phyloP scores from a whole-genome alignment of 768 basidiomycete genomes.

The Lentinula raphanica region DNA sequence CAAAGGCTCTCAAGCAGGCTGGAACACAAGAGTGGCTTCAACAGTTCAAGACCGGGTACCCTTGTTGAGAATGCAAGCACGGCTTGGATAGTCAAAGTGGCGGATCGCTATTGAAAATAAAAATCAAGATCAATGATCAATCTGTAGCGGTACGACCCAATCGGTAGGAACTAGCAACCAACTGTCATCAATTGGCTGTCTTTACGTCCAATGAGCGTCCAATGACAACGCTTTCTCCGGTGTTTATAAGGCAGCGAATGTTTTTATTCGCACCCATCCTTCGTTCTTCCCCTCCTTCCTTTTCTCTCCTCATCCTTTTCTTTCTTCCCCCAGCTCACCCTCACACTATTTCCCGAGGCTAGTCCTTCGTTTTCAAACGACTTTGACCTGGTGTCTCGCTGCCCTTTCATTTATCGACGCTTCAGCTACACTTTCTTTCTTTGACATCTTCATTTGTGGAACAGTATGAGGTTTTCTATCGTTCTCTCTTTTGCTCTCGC shows the following conservation, averaged over 20 bases:
- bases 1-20: too few species aligned
- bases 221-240: not conserved
- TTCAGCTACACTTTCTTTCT: conserved; percentile 8
- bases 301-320: not conserved
- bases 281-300: not conserved
- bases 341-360: conserved; percentile 6
- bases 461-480: conserved; percentile 25
- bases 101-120: too few species aligned
- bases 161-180: not conserved
- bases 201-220: not conserved
- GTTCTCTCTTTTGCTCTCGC: conserved; percentile 22
- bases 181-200: not conserved
- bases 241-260: not conserved
- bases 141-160: not conserved
- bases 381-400: conserved; percentile 17
- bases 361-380: conserved; percentile 10
- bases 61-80: too few species aligned
- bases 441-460: conserved; percentile 11
- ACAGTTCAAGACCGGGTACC: too few species aligned
- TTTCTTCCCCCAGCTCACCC: not conserved
- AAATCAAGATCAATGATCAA: too few species aligned
- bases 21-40: too few species aligned
- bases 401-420: conserved; percentile 7
- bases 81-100: too few species aligned
- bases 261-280: not conserved